phyloP scores from a whole-genome alignment of 345 rosid species.

The Erodium maritimum region DNA sequence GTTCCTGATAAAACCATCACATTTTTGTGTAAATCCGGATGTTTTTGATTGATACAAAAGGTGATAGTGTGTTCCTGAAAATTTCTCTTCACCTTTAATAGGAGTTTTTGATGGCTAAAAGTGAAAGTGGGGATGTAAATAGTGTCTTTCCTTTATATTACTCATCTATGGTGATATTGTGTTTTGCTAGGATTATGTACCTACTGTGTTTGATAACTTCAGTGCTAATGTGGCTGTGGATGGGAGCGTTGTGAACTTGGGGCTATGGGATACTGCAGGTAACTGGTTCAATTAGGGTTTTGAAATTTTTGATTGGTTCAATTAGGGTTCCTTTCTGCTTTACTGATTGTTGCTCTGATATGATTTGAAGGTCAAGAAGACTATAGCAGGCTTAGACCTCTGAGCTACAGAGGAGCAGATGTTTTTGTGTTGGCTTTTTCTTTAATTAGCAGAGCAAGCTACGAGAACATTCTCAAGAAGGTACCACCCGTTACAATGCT shows the following conservation, averaged over 20 bases:
- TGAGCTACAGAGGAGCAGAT: constrained; percentile 97
- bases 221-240: constrained; percentile 96
- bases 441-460: constrained; percentile 84
- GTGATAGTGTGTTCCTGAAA: no score
- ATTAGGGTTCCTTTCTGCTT: not conserved
- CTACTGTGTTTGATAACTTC: constrained; percentile 96
- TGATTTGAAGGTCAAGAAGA: constrained; percentile 79
- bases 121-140: no score
- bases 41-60: no score
- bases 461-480: constrained; percentile 95
- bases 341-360: not conserved
- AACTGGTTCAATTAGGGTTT: not conserved
- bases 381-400: constrained; percentile 93
- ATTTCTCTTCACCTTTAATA: no score
- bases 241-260: constrained; percentile 84
- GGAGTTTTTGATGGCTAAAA: no score
- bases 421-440: constrained; percentile 89
- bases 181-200: constrained; percentile 62
- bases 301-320: constrained; percentile 3
- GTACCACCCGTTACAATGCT: constrained; percentile 24
- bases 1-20: no score
- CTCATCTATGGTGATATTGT: constrained; percentile 9
- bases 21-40: no score
- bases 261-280: constrained; percentile 99
- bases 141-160: constrained; percentile 1